These are phyloP conservation scores for Thelephora terrestris DNA, from an alignment of 1,284 basidiomycete species.

Conservation along the genomic window DNA sequence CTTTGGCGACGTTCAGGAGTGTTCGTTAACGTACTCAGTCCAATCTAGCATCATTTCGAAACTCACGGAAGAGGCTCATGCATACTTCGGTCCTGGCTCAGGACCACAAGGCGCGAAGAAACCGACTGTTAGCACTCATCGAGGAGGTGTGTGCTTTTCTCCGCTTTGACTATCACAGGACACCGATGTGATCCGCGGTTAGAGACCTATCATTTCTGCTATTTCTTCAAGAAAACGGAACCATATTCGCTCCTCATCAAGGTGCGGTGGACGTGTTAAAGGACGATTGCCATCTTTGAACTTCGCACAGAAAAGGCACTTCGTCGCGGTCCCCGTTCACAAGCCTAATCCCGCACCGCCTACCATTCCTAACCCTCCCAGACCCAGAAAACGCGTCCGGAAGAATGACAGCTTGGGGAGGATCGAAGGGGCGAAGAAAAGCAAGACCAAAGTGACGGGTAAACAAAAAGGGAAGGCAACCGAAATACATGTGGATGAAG, in stretches of 20 bases:
- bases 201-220: constrained; percentile 76
- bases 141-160: constrained; percentile 45
- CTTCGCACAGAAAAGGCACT: constrained; percentile 38
- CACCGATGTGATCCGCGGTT: constrained; percentile 6
- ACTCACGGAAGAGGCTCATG: constrained; percentile 46
- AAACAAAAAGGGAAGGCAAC: constrained; percentile 22
- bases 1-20: background rate
- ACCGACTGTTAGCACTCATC: constrained; percentile 57
- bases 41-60: constrained; percentile 51
- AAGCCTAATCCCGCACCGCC: constrained; percentile 14
- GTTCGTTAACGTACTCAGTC: background rate
- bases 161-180: constrained; percentile 3
- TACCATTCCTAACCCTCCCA: constrained; percentile 10
- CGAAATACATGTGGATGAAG: constrained; percentile 12
- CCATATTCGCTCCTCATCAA: constrained; percentile 68
- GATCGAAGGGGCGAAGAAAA: constrained; percentile 29
- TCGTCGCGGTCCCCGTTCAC: constrained; percentile 32
- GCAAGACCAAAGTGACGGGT: constrained; percentile 28
- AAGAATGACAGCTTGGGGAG: constrained; percentile 10
- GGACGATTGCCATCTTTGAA: background rate
- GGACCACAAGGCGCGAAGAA: constrained; percentile 39
- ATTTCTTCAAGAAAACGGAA: constrained; percentile 68
- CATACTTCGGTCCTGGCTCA: constrained; percentile 28
- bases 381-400: background rate
- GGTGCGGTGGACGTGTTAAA: constrained; percentile 24